Conservation (phyloP, 2,329 filamentous ascomycete genomes). For the Trichoderma atroviride region DNA sequence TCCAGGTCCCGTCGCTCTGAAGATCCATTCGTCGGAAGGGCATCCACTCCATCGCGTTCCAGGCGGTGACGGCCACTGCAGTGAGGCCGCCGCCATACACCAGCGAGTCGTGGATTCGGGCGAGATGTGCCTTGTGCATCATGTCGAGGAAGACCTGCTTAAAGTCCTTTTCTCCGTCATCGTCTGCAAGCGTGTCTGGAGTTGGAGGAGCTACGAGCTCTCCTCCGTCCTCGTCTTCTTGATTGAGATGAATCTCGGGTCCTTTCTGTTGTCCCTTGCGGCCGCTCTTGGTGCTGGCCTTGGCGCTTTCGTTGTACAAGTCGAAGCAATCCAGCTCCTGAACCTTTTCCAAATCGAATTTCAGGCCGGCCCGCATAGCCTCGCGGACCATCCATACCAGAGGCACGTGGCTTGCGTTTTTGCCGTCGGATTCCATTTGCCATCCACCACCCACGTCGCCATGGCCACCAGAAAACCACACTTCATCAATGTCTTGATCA, state of each 20-base stretch:
- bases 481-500: slow-evolving; percentile 74
- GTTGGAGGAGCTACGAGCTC: slow-evolving; percentile 30
- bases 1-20: slow-evolving; percentile 72
- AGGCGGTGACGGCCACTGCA: slow-evolving; percentile 60
- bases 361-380: slow-evolving; percentile 64
- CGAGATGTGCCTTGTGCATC: slow-evolving; percentile 58
- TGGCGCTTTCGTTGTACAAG: slow-evolving; percentile 24
- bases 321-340: slow-evolving; percentile 62
- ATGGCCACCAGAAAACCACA: slow-evolving; percentile 80
- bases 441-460: slow-evolving; percentile 80
- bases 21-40: slow-evolving; percentile 83
- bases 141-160: slow-evolving; percentile 55
- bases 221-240: slow-evolving; percentile 21
- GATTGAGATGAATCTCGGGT: slow-evolving; percentile 32
- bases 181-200: slow-evolving; percentile 32
- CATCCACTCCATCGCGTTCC: slow-evolving; percentile 81
- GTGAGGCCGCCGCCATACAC: slow-evolving; percentile 63
- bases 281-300: neutral
- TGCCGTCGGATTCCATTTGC: slow-evolving; percentile 58
- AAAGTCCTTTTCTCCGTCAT: slow-evolving; percentile 31
- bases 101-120: slow-evolving; percentile 71
- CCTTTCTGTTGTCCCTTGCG: slow-evolving; percentile 24
- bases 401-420: slow-evolving; percentile 68
- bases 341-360: slow-evolving; percentile 70
- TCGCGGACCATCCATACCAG: slow-evolving; percentile 70